Conservation (phyloP, 441 rosid species). For the Melastoma candidum region DNA sequence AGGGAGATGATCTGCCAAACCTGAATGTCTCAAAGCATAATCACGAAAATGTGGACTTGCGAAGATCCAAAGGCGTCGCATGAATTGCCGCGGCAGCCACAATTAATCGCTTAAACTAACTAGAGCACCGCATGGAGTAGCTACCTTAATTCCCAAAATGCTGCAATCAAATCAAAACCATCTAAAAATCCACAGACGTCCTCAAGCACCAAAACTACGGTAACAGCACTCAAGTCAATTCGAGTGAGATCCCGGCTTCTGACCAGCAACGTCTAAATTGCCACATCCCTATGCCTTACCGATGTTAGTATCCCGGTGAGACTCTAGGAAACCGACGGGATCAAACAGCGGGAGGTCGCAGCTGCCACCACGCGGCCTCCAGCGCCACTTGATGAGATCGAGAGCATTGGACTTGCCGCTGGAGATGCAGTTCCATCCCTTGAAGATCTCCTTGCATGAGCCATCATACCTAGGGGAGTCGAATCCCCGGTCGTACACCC, state of each 20-base stretch:
- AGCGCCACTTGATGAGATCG: conserved; percentile 62
- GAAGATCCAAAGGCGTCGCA: no score
- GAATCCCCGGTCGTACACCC: conserved; percentile 54
- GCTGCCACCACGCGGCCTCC: conserved; percentile 43
- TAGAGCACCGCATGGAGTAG: no score
- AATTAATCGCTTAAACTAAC: no score
- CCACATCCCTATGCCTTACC: conserved; percentile 29
- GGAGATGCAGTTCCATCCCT: conserved; percentile 86
- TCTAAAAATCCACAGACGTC: no score
- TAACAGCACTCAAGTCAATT: no score
- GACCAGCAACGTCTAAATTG: no score
- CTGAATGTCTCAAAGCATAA: neutral
- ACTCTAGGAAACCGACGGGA: conserved; percentile 43
- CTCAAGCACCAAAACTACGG: no score
- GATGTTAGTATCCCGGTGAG: conserved; percentile 50
- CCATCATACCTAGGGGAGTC: conserved; percentile 36
- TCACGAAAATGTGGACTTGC: no score
- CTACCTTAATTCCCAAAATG: no score
- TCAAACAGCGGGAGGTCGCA: conserved; percentile 59
- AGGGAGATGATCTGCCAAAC: neutral
- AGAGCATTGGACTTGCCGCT: conserved; percentile 51
- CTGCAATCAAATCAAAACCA: no score
- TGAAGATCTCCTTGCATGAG: conserved; percentile 80
- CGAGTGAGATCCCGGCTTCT: no score
- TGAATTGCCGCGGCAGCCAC: no score